Percentiles rank a stretch among this genome's conserved stretches.
Conservation (phyloP, 768 basidiomycete genomes). For the Lactarius vividus region DNA sequence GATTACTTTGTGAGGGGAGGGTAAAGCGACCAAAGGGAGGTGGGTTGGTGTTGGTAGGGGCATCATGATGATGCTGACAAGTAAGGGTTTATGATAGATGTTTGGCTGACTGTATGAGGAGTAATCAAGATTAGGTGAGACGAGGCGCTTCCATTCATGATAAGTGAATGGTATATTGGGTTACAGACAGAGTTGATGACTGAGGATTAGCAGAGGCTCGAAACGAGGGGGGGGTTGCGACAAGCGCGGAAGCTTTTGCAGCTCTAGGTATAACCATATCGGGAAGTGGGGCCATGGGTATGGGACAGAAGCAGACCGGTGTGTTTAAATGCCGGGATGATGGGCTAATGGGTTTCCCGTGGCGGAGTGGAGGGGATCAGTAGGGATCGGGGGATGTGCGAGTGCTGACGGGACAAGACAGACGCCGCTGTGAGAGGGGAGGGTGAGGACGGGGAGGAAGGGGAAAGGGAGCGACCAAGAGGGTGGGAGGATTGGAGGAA, state of each 20-base stretch:
- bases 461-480: background rate
- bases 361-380: slow-evolving; percentile 6
- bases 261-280: slow-evolving; percentile 20
- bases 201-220: slow-evolving; percentile 22
- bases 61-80: slow-evolving; percentile 8
- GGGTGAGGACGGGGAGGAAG: background rate
- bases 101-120: slow-evolving; percentile 8
- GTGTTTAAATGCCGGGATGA: slow-evolving; percentile 23
- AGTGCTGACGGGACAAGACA: slow-evolving; percentile 7
- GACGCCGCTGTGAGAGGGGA: slow-evolving; percentile 15
- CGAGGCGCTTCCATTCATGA: slow-evolving; percentile 21
- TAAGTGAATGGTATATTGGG: slow-evolving; percentile 18
- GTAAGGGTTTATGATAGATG: background rate
- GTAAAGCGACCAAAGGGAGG: background rate
- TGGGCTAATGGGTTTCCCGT: background rate
- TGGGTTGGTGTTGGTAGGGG: background rate
- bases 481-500: background rate
- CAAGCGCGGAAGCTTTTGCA: slow-evolving; percentile 28
- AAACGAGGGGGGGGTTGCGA: slow-evolving; percentile 24
- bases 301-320: slow-evolving; percentile 13
- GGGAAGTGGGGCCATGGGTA: slow-evolving; percentile 22
- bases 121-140: slow-evolving; percentile 20
- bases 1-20: background rate
- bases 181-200: slow-evolving; percentile 19
- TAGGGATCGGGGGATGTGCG: slow-evolving; percentile 12